Evolutionary conservation across 345 rosid species (phyloP).

Genomic region (Acer yangbiense): DNA sequence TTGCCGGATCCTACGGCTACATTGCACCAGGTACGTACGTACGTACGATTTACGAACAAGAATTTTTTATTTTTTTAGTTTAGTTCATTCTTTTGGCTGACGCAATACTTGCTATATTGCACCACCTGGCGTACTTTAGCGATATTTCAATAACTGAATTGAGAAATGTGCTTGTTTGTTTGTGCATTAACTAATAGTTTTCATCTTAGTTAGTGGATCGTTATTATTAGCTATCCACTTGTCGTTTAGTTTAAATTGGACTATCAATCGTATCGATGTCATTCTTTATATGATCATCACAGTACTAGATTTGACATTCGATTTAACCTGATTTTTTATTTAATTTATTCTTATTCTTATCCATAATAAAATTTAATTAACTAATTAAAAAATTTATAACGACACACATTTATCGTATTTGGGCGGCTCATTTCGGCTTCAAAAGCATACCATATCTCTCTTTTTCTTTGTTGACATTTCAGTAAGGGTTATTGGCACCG

Average conservation of each 20-base stretch:
- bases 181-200: not conserved
- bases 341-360: not conserved
- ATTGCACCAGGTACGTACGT: conserved; percentile 84
- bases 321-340: not conserved
- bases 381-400: not conserved
- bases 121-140: conserved; percentile 7
- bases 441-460: not conserved
- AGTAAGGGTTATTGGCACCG: too few species aligned
- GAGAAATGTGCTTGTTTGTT: not conserved
- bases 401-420: not conserved
- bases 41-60: not conserved
- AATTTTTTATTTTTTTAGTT: not conserved
- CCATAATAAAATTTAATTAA: not conserved
- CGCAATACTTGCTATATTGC: conserved; percentile 14
- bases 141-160: not conserved
- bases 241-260: not conserved
- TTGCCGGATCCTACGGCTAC: conserved; percentile 98
- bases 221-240: not conserved
- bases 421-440: conserved; percentile 2
- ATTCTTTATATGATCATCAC: conserved; percentile 6
- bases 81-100: conserved; percentile 22
- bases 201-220: not conserved
- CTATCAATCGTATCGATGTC: conserved; percentile 1
- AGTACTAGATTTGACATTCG: not conserved
- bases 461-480: not conserved